Evolutionary conservation across 2,329 filamentous ascomycete genomes (phyloP), one percentile per base, ranked within the genome.

Genomic region (Aspergillus puulaauensis): DNA sequence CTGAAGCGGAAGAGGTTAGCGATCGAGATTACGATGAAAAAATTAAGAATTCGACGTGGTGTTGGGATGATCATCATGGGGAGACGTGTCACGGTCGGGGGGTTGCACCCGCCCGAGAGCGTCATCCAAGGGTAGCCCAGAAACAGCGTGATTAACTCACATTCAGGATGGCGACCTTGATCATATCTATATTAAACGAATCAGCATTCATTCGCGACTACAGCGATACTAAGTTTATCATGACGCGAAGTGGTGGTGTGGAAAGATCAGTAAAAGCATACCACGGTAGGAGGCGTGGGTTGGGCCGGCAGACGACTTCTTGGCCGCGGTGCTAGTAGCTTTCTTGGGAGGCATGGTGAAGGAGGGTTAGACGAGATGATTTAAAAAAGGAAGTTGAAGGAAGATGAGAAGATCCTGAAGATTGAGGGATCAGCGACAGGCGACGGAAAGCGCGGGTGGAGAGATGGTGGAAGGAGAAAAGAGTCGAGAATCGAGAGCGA

Each of bases 111-210:
- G 64, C 66, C 66, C 68, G 69, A 68, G 71, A 72, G 71, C 70
- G 61, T 66, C 65, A 70, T 65, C 70, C 66, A 73, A 74, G 67
- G 70, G 74, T 68, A 37, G 61, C 65, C 64, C 75, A 79, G 79
- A 82, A 80, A 81, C 67, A 71, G 65, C 61, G 71, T 71, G 73
- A 77, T 82, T 70, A 73, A 88, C 86, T 86, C 77, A 89, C 86
- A 77, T 83, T 84, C 71, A 88, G 75, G 73, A 89, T 86, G 67
- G 86, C 86, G 75, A 89, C 86, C 78, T 87, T 88, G 76, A 89
- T 87, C 86, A 89, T 88, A 77, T 87, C 86, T 88, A 75, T 72
- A 71, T 70, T 44, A 66, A 64, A 66, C 57, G 67, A 72, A 81
- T 86, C 79, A 85, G 82, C 73, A 83, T 75, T 74, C 65, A 63